Evolutionary conservation across 1,284 basidiomycete genomes (phyloP).

Genomic region (Ustilago hordei): DNA sequence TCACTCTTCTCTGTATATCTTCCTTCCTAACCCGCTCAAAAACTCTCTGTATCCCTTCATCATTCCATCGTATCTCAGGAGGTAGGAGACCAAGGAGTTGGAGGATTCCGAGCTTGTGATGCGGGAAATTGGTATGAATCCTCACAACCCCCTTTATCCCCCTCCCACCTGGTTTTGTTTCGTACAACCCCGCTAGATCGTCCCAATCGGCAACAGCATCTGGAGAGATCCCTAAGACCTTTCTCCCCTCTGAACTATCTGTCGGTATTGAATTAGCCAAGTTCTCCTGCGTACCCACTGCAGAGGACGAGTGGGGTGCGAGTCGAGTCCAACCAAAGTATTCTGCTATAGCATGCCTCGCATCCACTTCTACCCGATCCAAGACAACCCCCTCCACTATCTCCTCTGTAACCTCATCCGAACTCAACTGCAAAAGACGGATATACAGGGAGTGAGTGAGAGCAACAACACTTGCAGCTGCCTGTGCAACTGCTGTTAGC

Average conservation of each 20-base stretch:
- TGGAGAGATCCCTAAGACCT: constrained; percentile 8
- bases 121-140: constrained; percentile 45
- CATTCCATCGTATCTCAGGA: constrained; percentile 2
- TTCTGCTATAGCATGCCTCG: constrained; percentile 29
- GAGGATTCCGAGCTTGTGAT: constrained; percentile 42
- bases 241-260: constrained; percentile 5
- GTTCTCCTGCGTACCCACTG: background rate
- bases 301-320: background rate
- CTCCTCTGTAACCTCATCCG: background rate
- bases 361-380: constrained; percentile 18
- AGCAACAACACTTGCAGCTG: constrained; percentile 10
- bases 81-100: constrained; percentile 24
- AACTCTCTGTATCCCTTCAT: constrained; percentile 1
- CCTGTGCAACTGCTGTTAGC: constrained; percentile 37
- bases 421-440: background rate
- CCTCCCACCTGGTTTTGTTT: background rate
- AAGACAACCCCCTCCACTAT: constrained; percentile 17
- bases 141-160: constrained; percentile 13
- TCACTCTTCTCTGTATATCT: constrained; percentile 16
- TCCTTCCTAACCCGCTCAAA: background rate
- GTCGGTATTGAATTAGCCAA: background rate
- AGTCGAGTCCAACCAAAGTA: constrained; percentile 24
- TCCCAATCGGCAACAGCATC: constrained; percentile 37
- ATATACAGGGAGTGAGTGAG: constrained; percentile 12
- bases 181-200: constrained; percentile 27